Base-by-base conservation (phyloP, 108 stramenopile species). In the Discostella pseudostelligera region DNA sequence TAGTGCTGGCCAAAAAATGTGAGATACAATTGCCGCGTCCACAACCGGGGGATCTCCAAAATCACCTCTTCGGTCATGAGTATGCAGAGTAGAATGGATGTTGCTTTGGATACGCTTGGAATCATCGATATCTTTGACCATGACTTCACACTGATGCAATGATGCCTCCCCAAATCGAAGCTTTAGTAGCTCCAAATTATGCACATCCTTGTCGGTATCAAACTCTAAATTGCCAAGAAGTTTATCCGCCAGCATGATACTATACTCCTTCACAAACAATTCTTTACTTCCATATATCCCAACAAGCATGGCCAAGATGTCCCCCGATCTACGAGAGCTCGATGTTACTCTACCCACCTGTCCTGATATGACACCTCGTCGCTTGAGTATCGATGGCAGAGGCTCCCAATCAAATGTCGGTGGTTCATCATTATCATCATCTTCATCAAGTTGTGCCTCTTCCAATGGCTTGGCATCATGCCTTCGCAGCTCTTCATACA, bases 201-300 rank as follows among this genome's bases (percentile, higher is more conserved):
- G 89, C 4, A 99, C 87, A 67, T 97, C 96, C 60, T 77, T 70
- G 59, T 97, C 97, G 2, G 97, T 97, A 62, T 95, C 81, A 64
- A 88, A 97, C 56, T 87, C 83, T 14, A 91, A 54, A 65, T 90
- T 92, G 7, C 75, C 65, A 29, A 98, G 72, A n/a, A 97, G 80
- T 72, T 97, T 99, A 70, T 97, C 97, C 3, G 96, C 96, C 50
- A 99, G 72, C 95, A 98, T 94, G 59, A 90, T 69, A 36, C 97
- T 67, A 74, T 97, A 99, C 74, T 99, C 98, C 68, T 95, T 84
- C 13, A 97, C 96, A 72, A 99, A 99, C 22, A 97, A 72, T 59
- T 97, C 97, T 84, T 97, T 97, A 71, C 93, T 95, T 4, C 98
- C 98, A 73, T 97, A 99, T 47, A 99, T 97, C 14, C 95, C 92